phyloP scores from a whole-genome alignment of 805 yeast species.

The Kregervanrija delftensis region DNA sequence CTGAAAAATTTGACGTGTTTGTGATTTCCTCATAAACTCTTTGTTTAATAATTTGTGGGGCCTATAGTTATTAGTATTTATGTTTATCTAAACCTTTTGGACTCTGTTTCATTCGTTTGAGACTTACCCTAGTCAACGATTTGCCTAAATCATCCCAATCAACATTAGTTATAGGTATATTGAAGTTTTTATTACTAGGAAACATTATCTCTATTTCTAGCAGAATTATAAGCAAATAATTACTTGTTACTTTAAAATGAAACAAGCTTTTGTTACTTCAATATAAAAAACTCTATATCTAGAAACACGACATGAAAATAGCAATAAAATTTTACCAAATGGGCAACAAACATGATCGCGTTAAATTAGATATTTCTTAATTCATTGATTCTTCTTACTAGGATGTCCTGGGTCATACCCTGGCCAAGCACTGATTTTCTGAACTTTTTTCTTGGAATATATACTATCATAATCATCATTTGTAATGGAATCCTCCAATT shows the following conservation, averaged over 20 bases:
- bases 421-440: slow-evolving; percentile 46
- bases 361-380: background rate
- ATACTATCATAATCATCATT: slow-evolving; percentile 10
- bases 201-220: background rate
- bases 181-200: slow-evolving; percentile 7
- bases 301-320: no score
- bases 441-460: slow-evolving; percentile 1
- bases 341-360: background rate
- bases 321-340: background rate
- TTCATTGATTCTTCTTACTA: slow-evolving; percentile 10
- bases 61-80: slow-evolving; percentile 1
- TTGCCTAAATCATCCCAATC: slow-evolving; percentile 24
- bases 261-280: background rate
- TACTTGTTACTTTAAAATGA: background rate
- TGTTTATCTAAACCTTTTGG: background rate
- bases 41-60: slow-evolving; percentile 11
- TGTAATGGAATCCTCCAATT: slow-evolving; percentile 16
- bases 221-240: background rate
- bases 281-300: background rate
- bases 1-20: background rate
- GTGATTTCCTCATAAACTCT: slow-evolving; percentile 3
- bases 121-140: slow-evolving; percentile 20
- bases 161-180: slow-evolving; percentile 15
- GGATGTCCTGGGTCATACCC: slow-evolving; percentile 66
- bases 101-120: background rate